These are phyloP conservation scores for Santalum album DNA, from an alignment of 164 flowering plant genomes.

Conservation along the genomic window DNA sequence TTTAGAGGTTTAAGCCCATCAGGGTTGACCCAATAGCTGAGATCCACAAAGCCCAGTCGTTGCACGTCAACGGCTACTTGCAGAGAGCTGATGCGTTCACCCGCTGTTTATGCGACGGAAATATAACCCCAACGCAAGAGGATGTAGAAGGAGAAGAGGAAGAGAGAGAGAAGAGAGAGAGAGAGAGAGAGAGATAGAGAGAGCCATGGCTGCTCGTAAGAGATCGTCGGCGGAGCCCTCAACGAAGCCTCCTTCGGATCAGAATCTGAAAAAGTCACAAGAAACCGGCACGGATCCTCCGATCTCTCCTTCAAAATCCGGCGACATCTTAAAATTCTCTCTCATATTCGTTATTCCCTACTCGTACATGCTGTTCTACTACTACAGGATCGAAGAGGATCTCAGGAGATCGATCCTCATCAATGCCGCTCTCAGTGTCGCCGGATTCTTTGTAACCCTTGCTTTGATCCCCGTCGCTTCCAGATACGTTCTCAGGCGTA, in stretches of 20 bases:
- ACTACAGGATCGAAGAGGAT: slow-evolving; percentile 52
- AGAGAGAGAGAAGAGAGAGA: no score
- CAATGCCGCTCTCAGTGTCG: slow-evolving; percentile 47
- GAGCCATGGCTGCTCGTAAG: slow-evolving; percentile 41
- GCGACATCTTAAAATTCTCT: slow-evolving; percentile 28
- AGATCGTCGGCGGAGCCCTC: slow-evolving; percentile 18
- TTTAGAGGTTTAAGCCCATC: no score
- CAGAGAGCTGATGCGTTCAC: no score
- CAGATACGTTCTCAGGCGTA: slow-evolving; percentile 51
- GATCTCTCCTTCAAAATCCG: slow-evolving; percentile 39
- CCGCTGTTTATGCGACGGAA: no score
- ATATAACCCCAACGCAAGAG: no score
- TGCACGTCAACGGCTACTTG: no score
- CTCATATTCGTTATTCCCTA: slow-evolving; percentile 38
- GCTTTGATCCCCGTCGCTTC: slow-evolving; percentile 77
- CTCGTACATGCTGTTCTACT: slow-evolving; percentile 45
- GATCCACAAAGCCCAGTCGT: no score
- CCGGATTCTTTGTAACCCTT: slow-evolving; percentile 52
- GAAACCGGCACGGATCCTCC: slow-evolving; percentile 23
- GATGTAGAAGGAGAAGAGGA: no score
- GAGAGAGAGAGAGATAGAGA: neutral
- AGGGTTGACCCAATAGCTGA: no score
- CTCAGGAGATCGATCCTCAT: slow-evolving; percentile 58
- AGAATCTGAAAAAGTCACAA: neutral
- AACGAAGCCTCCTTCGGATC: neutral